These are phyloP conservation scores for Erodium maritimum DNA, from an alignment of 345 rosid species.

Conservation along the genomic window DNA sequence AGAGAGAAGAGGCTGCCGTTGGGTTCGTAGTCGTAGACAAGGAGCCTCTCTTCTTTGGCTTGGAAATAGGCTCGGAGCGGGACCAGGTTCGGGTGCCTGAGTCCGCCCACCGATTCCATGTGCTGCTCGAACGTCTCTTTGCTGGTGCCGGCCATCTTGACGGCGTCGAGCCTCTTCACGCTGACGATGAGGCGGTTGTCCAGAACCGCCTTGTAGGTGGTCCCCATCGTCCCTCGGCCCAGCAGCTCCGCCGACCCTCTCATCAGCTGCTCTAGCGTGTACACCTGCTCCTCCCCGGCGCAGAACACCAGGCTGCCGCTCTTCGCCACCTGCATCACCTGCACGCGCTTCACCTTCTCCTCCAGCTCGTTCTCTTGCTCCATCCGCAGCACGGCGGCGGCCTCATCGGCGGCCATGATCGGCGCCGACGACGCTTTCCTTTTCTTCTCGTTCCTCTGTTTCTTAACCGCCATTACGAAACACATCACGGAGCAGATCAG, in stretches of 20 bases:
- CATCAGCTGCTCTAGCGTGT: slow-evolving; percentile 88
- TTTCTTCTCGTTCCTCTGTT: slow-evolving; percentile 24
- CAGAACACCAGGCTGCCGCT: slow-evolving; percentile 77
- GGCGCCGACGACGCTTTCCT: slow-evolving; percentile 18
- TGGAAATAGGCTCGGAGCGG: slow-evolving; percentile 82
- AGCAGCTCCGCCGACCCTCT: slow-evolving; percentile 84
- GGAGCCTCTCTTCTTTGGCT: slow-evolving; percentile 71
- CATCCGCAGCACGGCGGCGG: slow-evolving; percentile 46
- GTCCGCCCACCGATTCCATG: slow-evolving; percentile 93
- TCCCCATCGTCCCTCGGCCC: slow-evolving; percentile 70
- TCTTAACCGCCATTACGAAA: slow-evolving; percentile 37
- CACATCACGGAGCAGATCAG: slow-evolving; percentile 44
- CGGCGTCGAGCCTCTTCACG: slow-evolving; percentile 72
- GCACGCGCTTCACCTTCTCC: slow-evolving; percentile 64
- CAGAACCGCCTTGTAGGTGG: slow-evolving; percentile 79
- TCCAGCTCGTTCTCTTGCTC: slow-evolving; percentile 64
- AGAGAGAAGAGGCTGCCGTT: slow-evolving; percentile 86
- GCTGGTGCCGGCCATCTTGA: slow-evolving; percentile 40
- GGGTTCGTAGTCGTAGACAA: slow-evolving; percentile 77
- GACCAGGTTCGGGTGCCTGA: slow-evolving; percentile 84
- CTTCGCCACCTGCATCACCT: slow-evolving; percentile 47
- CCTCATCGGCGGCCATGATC: slow-evolving; percentile 18
- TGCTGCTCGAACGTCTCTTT: slow-evolving; percentile 60
- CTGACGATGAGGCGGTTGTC: slow-evolving; percentile 65
- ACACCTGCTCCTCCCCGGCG: slow-evolving; percentile 73